These are phyloP conservation scores for Epichloe bromicola DNA, from an alignment of 2,329 filamentous ascomycete species.

Conservation along the genomic window DNA sequence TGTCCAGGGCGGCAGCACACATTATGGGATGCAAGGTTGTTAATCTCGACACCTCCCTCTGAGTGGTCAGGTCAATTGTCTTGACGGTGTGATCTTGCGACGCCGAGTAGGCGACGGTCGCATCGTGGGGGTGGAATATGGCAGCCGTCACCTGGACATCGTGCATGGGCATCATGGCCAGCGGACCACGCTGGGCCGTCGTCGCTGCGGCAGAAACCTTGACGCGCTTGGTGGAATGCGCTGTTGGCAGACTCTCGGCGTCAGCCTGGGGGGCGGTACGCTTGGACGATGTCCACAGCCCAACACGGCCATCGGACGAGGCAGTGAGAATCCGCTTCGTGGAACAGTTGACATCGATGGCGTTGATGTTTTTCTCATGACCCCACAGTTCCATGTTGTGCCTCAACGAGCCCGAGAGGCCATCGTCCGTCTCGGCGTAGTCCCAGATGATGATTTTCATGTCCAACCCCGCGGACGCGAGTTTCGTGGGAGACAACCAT, in stretches of 20 bases:
- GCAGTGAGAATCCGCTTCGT: constrained; percentile 74
- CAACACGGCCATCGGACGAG: constrained; percentile 69
- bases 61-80: constrained; percentile 82
- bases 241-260: constrained; percentile 52
- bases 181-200: constrained; percentile 62
- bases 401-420: constrained; percentile 49
- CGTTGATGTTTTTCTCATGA: constrained; percentile 62
- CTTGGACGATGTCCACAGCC: constrained; percentile 80
- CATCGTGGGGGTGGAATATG: constrained; percentile 72
- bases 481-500: constrained; percentile 64
- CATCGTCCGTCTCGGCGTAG: constrained; percentile 55
- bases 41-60: constrained; percentile 64
- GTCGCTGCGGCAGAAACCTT: constrained; percentile 40
- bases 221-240: constrained; percentile 60
- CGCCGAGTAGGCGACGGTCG: constrained; percentile 80
- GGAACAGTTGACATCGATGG: constrained; percentile 58
- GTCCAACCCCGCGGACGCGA: constrained; percentile 76
- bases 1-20: constrained; percentile 60
- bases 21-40: constrained; percentile 75
- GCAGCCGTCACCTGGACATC: constrained; percentile 63
- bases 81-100: constrained; percentile 85
- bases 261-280: constrained; percentile 59
- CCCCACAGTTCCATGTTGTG: constrained; percentile 73
- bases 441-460: constrained; percentile 83
- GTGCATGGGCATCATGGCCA: constrained; percentile 62